Evolutionary conservation across 1,284 basidiomycete species (phyloP), one percentile per base, ranked within the genome.

Genomic region (Tilletiopsis washingtonensis): DNA sequence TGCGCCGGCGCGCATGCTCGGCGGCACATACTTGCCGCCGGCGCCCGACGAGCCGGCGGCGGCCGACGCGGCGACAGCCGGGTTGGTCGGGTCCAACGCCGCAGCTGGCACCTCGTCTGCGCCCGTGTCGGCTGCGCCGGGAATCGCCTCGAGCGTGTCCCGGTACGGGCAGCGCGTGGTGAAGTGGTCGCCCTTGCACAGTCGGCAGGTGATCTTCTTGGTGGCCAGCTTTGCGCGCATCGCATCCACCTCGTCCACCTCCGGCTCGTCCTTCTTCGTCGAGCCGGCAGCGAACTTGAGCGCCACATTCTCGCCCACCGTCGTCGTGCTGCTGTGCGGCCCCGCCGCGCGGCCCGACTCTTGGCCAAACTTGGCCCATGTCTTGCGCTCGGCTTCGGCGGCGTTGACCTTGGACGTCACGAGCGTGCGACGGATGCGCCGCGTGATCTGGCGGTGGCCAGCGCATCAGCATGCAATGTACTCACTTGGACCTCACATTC

Each of bases 81-180:
- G 59, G 45, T 64, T 69, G 40, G 59, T 60, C 40, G 61, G 62
- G 50, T 67, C 72, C 44, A 61, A 56, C 15, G 58, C 56, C 14
- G 62, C 56, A 7, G 76, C 75, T 12, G 75, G 69, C 2, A 78
- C 70, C 21, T 67, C 63, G 12, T 34, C 32, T 11, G 32, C 32
- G 32, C 32, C 32, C 41, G 62, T 61, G 43, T 64, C 63, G 47
- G 61, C 59, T 23, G 66, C 79, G 11, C 85, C 88, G 19, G 85
- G 82, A 11, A 75, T 73, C 40, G 89, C 82, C 40, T 77, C 78
- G 39, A 81, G 75, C 19, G 88, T 87, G 64, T 97, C 91, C 76
- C 91, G 94, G 81, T 94, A 94, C 11, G 94, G 94, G 81, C 94
- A 98, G 75, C 91, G 91, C 56, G 91, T 86, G 11, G 94, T 99